Evolutionary conservation across 2,329 filamentous ascomycete species (phyloP), one percentile per base, ranked within the genome.

Genomic region (Colletotrichum tropicale): DNA sequence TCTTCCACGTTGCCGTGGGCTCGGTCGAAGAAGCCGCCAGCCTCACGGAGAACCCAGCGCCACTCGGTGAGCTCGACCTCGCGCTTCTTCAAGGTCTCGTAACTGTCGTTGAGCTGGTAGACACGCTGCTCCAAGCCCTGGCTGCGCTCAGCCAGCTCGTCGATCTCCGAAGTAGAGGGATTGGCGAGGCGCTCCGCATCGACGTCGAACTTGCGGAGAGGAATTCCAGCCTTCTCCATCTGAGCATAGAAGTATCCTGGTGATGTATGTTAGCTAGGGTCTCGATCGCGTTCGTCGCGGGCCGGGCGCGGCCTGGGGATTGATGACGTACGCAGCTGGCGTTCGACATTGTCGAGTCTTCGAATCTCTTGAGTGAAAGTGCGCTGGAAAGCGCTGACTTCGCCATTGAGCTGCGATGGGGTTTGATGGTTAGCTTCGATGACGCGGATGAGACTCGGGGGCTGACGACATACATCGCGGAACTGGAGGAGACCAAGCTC

Each of bases 281-380:
- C 8, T 52, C 26, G 32, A n/a, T 68, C 64, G 74, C n/a, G 18
- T 48, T 64, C 68, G 71, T 38, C 52, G 38, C 18, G 24, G 9
- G 34, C 18, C 32, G 36, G 32, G 58, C 28, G 34, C 24, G 43
- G 55, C 28, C 48, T 32, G 32, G 52, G 72, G 10, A 7, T 30
- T 64, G 62, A 80, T 81, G 76, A 90, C 94, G 84, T 94, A 96
- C 95, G 95, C 81, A 99, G 93, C 86, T 99, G 97, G 84, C 97
- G 93, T 88, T 99, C 97, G 78, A 98, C 96, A 90, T 99, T 99
- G 86, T 99, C 97, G 76, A 99, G 93, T 78, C 97, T 93, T 83
- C 98, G 94, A 80, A 99, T 98, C 87, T 99, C 97, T 83, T 98
- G 96, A 21, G 97, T 99, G 81, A 98, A 99, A 67, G 96, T 98